phyloP scores from a whole-genome alignment of 139 green algal species.

The Haematococcus sp. region DNA sequence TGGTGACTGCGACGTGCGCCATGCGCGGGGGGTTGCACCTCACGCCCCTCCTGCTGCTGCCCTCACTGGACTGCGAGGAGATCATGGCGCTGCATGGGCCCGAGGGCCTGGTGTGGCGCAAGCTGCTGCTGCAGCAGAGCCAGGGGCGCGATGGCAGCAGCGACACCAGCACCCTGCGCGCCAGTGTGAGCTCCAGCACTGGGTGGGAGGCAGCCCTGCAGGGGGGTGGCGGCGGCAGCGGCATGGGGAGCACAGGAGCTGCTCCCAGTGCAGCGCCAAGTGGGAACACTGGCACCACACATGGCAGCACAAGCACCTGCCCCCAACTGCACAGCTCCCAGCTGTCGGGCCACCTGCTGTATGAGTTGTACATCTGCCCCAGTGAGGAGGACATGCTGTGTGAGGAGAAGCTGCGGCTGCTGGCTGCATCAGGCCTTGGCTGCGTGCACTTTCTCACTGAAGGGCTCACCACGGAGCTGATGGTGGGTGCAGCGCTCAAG shows the following conservation, averaged over 20 bases:
- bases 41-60: constrained; percentile 22
- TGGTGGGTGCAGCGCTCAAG: constrained; percentile 17
- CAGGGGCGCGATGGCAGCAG: constrained; percentile 5
- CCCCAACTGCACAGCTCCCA: background rate
- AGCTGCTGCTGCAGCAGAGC: constrained; percentile 5
- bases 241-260: background rate
- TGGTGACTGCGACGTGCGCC: constrained; percentile 1
- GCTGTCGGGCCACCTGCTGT: constrained; percentile 4
- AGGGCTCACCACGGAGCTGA: constrained; percentile 11
- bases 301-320: background rate
- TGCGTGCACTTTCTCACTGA: constrained; percentile 20
- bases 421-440: constrained; percentile 25
- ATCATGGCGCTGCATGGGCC: constrained; percentile 14
- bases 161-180: constrained; percentile 2
- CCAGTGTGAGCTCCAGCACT: background rate
- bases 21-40: constrained; percentile 18
- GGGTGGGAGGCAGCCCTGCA: background rate
- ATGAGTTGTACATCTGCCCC: constrained; percentile 28
- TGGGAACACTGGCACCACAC: background rate
- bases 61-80: constrained; percentile 9
- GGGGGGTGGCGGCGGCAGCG: background rate
- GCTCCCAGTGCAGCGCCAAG: background rate
- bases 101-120: constrained; percentile 21
- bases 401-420: constrained; percentile 19
- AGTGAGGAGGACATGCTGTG: constrained; percentile 12